A percentile compares a stretch with the other conserved stretches of the same genome.
phyloP scores from a whole-genome alignment of 257 asterid genomes.

The Gentiana dahurica region DNA sequence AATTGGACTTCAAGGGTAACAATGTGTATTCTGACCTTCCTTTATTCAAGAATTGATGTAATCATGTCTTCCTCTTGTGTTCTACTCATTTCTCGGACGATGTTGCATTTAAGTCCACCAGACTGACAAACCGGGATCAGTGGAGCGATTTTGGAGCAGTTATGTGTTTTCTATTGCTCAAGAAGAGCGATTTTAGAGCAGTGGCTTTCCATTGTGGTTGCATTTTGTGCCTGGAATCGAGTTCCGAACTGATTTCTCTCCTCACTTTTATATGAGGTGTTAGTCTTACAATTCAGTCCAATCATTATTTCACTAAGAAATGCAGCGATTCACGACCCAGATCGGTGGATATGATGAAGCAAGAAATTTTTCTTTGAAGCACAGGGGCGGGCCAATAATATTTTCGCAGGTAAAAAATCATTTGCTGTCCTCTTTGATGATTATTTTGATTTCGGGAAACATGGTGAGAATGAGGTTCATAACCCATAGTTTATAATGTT shows the following conservation, averaged over 20 bases:
- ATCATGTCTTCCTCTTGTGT: too few species aligned
- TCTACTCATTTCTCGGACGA: too few species aligned
- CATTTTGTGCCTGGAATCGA: slow-evolving; percentile 72
- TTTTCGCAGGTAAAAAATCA: slow-evolving; percentile 58
- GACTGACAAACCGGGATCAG: too few species aligned
- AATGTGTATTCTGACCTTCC: too few species aligned
- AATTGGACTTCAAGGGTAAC: too few species aligned
- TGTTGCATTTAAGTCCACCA: too few species aligned
- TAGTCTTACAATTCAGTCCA: background rate
- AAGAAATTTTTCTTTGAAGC: slow-evolving; percentile 66
- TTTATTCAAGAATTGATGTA: too few species aligned
- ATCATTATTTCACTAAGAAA: slow-evolving; percentile 51
- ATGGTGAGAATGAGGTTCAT: background rate
- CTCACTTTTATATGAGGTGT: background rate
- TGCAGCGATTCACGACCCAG: slow-evolving; percentile 77
- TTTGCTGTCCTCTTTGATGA: background rate
- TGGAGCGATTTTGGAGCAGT: too few species aligned
- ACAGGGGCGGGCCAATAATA: slow-evolving; percentile 82
- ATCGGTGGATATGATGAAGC: slow-evolving; percentile 76
- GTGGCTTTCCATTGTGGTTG: slow-evolving; percentile 96
- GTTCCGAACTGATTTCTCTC: slow-evolving; percentile 42
- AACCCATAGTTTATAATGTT: background rate
- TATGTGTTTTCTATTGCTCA: too few species aligned
- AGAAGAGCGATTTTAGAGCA: slow-evolving; percentile 20
- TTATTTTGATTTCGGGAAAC: background rate